phyloP scores from a whole-genome alignment of 495 filamentous ascomycete species.

The Collariella sp. region DNA sequence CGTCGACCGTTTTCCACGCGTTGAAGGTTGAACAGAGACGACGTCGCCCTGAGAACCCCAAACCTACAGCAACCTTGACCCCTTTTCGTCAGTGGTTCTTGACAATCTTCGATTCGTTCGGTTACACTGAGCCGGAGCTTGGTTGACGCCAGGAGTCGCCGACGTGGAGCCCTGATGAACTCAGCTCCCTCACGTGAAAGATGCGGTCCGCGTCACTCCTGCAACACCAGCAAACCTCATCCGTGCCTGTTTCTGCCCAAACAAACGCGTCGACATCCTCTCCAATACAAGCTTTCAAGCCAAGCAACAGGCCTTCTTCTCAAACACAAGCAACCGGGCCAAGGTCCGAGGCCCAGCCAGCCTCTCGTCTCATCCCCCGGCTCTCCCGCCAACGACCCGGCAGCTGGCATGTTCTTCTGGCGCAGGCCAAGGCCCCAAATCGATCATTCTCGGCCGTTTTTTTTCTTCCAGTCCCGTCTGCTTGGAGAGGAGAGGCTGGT shows the following conservation, averaged over 20 bases:
- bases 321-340: not conserved
- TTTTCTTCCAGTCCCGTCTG: slow-evolving; percentile 17
- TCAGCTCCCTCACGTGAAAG: slow-evolving; percentile 11
- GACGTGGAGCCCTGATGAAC: no score
- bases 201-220: slow-evolving; percentile 19
- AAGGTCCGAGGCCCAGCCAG: not conserved
- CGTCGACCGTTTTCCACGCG: no score
- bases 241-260: not conserved
- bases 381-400: slow-evolving; percentile 8
- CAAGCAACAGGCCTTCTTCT: not conserved
- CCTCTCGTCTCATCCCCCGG: not conserved
- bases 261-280: not conserved
- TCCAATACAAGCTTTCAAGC: not conserved
- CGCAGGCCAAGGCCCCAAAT: slow-evolving; percentile 14
- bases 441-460: slow-evolving; percentile 10
- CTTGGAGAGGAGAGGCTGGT: slow-evolving; percentile 14
- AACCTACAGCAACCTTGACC: not conserved
- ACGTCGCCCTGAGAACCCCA: not conserved
- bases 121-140: slow-evolving; percentile 13
- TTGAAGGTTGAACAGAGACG: not conserved
- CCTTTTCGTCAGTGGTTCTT: slow-evolving; percentile 1
- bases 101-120: slow-evolving; percentile 11
- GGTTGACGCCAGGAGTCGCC: slow-evolving; percentile 17
- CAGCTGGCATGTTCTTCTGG: slow-evolving; percentile 12
- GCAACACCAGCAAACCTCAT: slow-evolving; percentile 4